These are phyloP conservation scores for Adansonia madagascariensis DNA, from an alignment of 441 rosid genomes.

Conservation along the genomic window DNA sequence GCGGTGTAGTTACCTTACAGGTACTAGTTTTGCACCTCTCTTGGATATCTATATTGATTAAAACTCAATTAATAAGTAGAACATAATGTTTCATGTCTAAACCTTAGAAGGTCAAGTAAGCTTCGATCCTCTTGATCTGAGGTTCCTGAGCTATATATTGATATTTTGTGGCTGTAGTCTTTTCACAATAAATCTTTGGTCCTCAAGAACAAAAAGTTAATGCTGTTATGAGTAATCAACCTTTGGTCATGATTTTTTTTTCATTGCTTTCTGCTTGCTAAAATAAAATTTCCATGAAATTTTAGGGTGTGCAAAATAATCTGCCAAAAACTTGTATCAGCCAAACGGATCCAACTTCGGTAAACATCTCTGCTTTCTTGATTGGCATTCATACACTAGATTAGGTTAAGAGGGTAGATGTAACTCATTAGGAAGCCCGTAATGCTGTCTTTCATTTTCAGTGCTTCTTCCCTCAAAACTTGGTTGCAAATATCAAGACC, in stretches of 20 bases:
- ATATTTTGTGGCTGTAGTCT: background rate
- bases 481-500: constrained; percentile 46
- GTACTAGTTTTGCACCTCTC: constrained; percentile 24
- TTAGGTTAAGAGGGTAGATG: constrained; percentile 6
- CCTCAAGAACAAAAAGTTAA: constrained; percentile 1
- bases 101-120: constrained; percentile 11
- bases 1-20: constrained; percentile 49
- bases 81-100: background rate
- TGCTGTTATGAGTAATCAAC: constrained; percentile 9
- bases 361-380: constrained; percentile 33
- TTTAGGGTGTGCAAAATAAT: constrained; percentile 51
- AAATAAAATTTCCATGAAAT: constrained; percentile 21
- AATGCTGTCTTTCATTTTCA: constrained; percentile 26
- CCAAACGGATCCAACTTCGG: constrained; percentile 65
- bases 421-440: background rate
- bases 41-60: background rate
- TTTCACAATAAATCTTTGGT: background rate
- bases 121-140: constrained; percentile 5
- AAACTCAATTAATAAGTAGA: constrained; percentile 12
- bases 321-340: constrained; percentile 57
- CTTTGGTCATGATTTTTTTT: background rate
- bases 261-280: constrained; percentile 22
- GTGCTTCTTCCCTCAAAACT: constrained; percentile 59
- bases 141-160: constrained; percentile 7
- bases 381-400: constrained; percentile 7